Base-by-base conservation (phyloP, 345 rosid species). In the Mercurialis annua region DNA sequence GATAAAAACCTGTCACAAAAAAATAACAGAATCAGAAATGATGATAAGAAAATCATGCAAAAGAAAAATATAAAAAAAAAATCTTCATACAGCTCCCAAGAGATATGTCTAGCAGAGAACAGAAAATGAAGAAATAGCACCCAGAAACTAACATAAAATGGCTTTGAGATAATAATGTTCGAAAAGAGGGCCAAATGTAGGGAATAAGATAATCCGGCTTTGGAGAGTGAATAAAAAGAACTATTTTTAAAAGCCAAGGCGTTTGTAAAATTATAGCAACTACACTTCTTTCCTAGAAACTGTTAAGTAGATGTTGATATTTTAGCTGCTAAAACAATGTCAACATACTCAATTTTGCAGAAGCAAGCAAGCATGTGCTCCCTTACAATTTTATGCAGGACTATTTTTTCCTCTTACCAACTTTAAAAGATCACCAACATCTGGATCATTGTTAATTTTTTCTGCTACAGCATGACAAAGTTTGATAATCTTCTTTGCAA, bases 391-490 rank as follows among this genome's bases (percentile, higher is more conserved):
- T 27, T 10, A 66, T 44, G 54, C 11, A 56, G 36, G 30, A 58
- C 17, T 21, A 31, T 9, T 53, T 20, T 48, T 15, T 59, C 51
- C 48, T 53, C 74, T 52, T 69, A 81, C 84, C 81, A 81, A 48
- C 71, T 81, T 81, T 47, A 81, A 53, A 72, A 81, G 80, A 78
- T 78, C 81, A 34, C 81, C 83, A 65, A 82, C 57, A 51, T 82
- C 83, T 40, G 59, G 70, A 31, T 82, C 83, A 49, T 79, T 76
- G 76, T 79, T 82, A 31, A 82, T 71, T 61, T 62, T 77, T 54
- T 77, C 81, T 21, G 81, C 85, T 24, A 79, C 85, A 58, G 72
- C 79, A 69, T 82, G 79, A 52, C 83, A 76, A 58, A 82, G 81
- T 71, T 82, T 79, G 55, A 82, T 79, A 21, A 82, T 68, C 67